Base-by-base conservation (phyloP, 2,329 filamentous ascomycete species). In the Diaporthe vaccinii region DNA sequence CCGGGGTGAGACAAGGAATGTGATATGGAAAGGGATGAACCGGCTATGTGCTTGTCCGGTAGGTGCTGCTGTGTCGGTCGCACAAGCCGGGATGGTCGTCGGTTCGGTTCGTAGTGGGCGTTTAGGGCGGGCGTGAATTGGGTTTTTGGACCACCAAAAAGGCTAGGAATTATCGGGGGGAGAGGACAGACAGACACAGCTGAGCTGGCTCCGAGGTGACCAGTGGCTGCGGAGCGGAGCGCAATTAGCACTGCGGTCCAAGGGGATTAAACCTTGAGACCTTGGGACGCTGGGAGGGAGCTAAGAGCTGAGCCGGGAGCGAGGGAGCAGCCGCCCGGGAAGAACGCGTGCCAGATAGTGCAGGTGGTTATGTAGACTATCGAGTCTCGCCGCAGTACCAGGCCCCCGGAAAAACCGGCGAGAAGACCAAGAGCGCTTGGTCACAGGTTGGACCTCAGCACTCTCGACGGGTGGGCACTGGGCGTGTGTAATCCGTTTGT, bases 41-140 rank as follows among this genome's bases (percentile, higher is more conserved):
- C 65, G 46, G 46, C 20, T 53, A 68, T 31, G 62, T 51, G 22
- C 22, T 25, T 31, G 46, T 28, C 65, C n/a, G 46, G 7, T 31
- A 68, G 31, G 46, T 39, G 46, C 22, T 46, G 59, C 59, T 53
- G 46, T 36, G 34, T 39, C 31, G 46, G 65, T 68, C 46, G 65
- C n/a, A 68, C 65, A 68, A 68, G 31, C 65, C 46, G 65, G 65
- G 46, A 8, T 68, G 46, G 34, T 53, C 22, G 65, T 53, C 28
- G 31, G 28, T 25, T 53, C 22, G n/a, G n/a, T n/a, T n/a, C n/a
- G 31, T 10, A 22, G 31, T 28, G 46, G 65, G 28, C 22, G 62
- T 51, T 49, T 36, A 39, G 8, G n/a, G 20, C 22, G 31, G 44
- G 62, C 31, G 46, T 34, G 62, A 15, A 17, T 20, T 51, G 14